Conservation (phyloP, 2,329 filamentous ascomycete species). For the Aspergillus sp. region DNA sequence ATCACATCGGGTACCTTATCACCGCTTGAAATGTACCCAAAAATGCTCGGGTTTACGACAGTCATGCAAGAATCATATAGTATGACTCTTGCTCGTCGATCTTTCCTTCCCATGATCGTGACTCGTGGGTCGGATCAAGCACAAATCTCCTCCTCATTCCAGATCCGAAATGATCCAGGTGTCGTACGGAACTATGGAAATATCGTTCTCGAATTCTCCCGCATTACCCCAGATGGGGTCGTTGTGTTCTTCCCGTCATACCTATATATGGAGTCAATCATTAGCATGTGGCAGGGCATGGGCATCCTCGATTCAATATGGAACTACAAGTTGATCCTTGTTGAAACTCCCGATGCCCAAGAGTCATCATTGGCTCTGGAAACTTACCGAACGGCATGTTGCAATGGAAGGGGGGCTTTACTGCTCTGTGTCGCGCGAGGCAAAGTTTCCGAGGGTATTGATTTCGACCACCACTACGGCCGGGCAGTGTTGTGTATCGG, state of each 20-base stretch:
- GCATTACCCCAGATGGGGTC: constrained; percentile 92
- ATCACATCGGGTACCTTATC: constrained; percentile 98
- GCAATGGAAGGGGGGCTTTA: constrained; percentile 91
- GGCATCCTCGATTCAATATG: constrained; percentile 95
- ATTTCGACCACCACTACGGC: constrained; percentile 98
- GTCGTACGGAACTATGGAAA: constrained; percentile 98
- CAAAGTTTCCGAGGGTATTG: constrained; percentile 96
- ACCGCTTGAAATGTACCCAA: constrained; percentile 97
- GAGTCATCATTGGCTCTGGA: constrained; percentile 94
- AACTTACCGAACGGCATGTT: constrained; percentile 95
- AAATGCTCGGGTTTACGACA: constrained; percentile 91
- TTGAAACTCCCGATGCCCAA: constrained; percentile 95
- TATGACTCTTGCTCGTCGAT: constrained; percentile 90
- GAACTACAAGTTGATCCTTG: constrained; percentile 98
- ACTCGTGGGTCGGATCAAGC: constrained; percentile 93
- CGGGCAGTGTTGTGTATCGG: constrained; percentile 94
- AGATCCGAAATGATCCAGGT: constrained; percentile 90
- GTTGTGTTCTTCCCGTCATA: constrained; percentile 99
- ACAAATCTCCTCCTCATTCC: constrained; percentile 87
- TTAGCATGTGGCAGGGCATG: constrained; percentile 99
- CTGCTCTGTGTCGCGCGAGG: constrained; percentile 93
- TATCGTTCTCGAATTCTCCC: constrained; percentile 89
- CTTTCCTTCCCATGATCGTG: constrained; percentile 98
- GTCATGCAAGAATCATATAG: constrained; percentile 96
- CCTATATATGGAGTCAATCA: constrained; percentile 98